Percentiles rank a stretch among this genome's conserved stretches.
Conservation (phyloP, 2,329 filamentous ascomycete species). For the Paradendryphiella salina region DNA sequence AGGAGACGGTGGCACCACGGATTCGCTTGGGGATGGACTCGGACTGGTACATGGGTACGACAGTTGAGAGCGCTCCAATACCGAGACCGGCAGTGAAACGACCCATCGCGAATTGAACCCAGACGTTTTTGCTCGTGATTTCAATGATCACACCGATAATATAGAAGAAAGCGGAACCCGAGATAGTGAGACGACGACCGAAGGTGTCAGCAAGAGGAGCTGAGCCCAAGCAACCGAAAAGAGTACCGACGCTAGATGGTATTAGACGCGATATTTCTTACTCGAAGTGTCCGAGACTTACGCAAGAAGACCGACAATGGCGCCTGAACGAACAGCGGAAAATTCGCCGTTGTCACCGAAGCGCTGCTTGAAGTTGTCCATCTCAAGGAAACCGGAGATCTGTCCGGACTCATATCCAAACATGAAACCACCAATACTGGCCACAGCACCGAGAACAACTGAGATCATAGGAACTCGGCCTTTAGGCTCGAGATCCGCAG, state of each 20-base stretch:
- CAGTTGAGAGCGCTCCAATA: conserved; percentile 66
- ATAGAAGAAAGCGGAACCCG: conserved; percentile 63
- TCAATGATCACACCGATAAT: conserved; percentile 68
- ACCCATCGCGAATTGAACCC: conserved; percentile 67
- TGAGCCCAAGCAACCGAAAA: conserved; percentile 67
- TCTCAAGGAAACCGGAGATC: conserved; percentile 38
- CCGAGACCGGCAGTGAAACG: conserved; percentile 67
- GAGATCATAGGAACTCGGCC: conserved; percentile 35
- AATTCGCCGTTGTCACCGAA: conserved; percentile 42
- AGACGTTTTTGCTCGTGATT: conserved; percentile 60
- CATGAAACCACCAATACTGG: conserved; percentile 45
- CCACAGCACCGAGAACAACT: conserved; percentile 36
- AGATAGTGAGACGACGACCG: conserved; percentile 65
- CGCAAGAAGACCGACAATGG: conserved; percentile 44
- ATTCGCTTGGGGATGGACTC: conserved; percentile 68
- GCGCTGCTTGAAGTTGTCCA: conserved; percentile 40
- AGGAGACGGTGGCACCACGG: conserved; percentile 64
- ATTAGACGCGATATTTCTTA: conserved; percentile 7
- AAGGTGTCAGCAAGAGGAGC: conserved; percentile 64
- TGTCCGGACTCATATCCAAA: conserved; percentile 33
- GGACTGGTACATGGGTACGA: conserved; percentile 64
- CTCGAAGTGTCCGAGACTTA: conserved; percentile 17
- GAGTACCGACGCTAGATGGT: conserved; percentile 62
- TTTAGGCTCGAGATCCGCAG: conserved; percentile 18
- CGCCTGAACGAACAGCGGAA: conserved; percentile 40